Evolutionary conservation across 176 grass and related monocot genomes (phyloP).

Genomic region (Triticum aestivum): DNA sequence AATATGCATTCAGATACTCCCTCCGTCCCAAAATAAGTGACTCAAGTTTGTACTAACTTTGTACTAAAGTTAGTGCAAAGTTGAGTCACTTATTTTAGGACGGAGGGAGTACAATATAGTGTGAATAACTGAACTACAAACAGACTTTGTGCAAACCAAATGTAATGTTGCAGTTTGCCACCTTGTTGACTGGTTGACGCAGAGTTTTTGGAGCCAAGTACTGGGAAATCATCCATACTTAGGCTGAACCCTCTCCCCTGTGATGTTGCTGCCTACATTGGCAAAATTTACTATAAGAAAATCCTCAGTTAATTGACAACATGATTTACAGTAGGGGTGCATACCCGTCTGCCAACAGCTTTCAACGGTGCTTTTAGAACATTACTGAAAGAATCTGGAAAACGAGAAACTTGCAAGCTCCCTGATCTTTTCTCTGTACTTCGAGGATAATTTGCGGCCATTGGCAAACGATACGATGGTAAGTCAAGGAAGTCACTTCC

Average conservation of each 20-base stretch:
- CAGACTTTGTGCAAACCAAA: slow-evolving; percentile 12
- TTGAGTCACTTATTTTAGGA: too few relatives aligned
- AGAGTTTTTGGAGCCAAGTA: slow-evolving; percentile 52
- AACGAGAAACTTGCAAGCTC: slow-evolving; percentile 45
- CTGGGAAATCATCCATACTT: slow-evolving; percentile 66
- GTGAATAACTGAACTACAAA: slow-evolving; percentile 8
- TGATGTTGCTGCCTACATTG: slow-evolving; percentile 37
- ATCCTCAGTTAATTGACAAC: not conserved
- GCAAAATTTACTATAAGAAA: not conserved
- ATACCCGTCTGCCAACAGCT: slow-evolving; percentile 6
- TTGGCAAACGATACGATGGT: slow-evolving; percentile 40
- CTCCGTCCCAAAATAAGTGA: too few relatives aligned
- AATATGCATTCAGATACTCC: not conserved
- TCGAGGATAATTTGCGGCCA: slow-evolving; percentile 23
- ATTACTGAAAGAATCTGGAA: slow-evolving; percentile 41
- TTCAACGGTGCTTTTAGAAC: slow-evolving; percentile 20
- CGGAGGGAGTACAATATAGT: not conserved
- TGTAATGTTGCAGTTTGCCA: not conserved
- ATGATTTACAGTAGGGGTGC: not conserved
- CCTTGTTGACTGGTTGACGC: slow-evolving; percentile 10
- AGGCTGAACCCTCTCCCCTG: slow-evolving; percentile 54
- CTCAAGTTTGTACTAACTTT: too few relatives aligned
- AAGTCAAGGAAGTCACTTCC: slow-evolving; percentile 42
- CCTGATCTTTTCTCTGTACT: slow-evolving; percentile 56
- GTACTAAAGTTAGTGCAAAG: too few relatives aligned